Evolutionary conservation across 169 alveolate genomes (phyloP), one percentile per base, ranked within the genome.

Genomic region (Plasmodium malariae): DNA sequence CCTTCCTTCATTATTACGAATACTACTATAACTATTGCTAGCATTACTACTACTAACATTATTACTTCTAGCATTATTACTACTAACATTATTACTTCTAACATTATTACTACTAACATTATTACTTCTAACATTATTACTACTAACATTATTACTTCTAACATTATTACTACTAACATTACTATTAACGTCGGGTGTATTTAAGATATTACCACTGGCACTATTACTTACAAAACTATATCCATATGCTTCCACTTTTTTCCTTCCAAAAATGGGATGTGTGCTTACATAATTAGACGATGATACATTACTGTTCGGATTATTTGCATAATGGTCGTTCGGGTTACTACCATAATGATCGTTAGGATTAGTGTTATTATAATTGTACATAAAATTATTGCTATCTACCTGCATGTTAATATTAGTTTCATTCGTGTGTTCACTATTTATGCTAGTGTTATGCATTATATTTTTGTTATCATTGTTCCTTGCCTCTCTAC

Each of bases 241-340:
- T 3, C 12, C 19, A 3, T 32, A 7, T 12, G 26, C 48, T 43
- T 72, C 55, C 12, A 28, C 59, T 48, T 49, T 40, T 19, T 74
- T 74, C 12, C 26, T 37, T 0, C 74, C 88, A 14, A 60, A 60
- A 45, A 54, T 49, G 6, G 88, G 88, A 34, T 76, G 88, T 1
- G 88, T 26, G 19, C 19, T 34, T 9, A 71, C 85, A 48, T 71
- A 71, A 30, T 51, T 40, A 12, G 88, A 65, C 17, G 76, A 21
- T 4, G 34, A 2, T 1, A 21, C 70, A 12, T 30, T 34, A 28
- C 54, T 76, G 37, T 65, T 48, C 40, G 32, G 32, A 14, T 21
- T 43, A 19, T 63, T 67, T 14, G n/a, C 24, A 9, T 49, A 48
- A 21, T 12, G 28, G 36, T 76, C 55, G 49, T 17, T 80, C 2